Conservation (phyloP, 257 asterid species). For the Vinca minor region DNA sequence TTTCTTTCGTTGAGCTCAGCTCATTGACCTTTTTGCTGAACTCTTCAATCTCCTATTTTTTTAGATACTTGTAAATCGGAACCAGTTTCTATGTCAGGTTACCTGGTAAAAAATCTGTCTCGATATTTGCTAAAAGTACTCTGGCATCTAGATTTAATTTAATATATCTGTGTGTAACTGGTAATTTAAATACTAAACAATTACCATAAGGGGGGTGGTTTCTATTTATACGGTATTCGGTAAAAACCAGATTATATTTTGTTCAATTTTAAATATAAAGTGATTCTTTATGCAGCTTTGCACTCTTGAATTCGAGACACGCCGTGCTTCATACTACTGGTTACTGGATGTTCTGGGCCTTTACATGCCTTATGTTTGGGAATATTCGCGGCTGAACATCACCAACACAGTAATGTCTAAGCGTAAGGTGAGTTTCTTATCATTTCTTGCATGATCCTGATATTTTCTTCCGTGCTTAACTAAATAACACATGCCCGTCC, state of each 20-base stretch:
- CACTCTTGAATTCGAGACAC: conserved; percentile 88
- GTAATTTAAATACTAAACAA: not conserved
- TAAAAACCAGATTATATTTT: not conserved
- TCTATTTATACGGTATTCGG: not conserved
- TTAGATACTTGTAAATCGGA: not conserved
- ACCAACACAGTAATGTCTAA: conserved; percentile 91
- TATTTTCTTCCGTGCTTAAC: not conserved
- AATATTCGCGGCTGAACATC: conserved; percentile 73
- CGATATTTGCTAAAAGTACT: not conserved
- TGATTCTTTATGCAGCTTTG: conserved; percentile 51
- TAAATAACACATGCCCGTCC: not conserved
- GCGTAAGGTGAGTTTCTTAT: conserved; percentile 55
- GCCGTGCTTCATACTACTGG: conserved; percentile 97
- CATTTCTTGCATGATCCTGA: not conserved
- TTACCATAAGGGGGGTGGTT: not conserved
- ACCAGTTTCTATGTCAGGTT: not conserved
- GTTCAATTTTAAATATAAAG: conserved; percentile 9
- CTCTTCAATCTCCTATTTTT: too few species aligned
- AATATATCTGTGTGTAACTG: not conserved
- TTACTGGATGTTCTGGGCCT: conserved; percentile 63
- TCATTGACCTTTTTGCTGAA: too few species aligned
- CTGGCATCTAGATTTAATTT: not conserved
- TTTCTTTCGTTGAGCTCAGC: not conserved
- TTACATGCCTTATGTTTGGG: conserved; percentile 93
- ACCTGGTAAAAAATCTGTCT: not conserved